Percentiles rank a stretch among this genome's conserved stretches.
Conservation (phyloP, 768 basidiomycete genomes). For the Hypholoma sublateritium region DNA sequence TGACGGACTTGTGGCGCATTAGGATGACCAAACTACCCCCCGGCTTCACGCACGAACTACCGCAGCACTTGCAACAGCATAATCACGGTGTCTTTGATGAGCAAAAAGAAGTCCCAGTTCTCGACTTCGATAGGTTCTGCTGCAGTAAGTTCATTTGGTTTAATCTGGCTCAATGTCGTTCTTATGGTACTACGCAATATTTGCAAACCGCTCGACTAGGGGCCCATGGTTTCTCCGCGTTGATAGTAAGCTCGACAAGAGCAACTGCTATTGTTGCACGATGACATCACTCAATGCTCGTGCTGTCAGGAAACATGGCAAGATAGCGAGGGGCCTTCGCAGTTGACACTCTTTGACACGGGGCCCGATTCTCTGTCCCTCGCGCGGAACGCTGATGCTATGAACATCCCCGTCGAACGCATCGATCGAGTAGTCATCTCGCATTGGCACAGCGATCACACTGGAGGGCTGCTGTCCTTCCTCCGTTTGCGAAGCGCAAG, state of each 20-base stretch:
- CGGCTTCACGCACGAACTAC: conserved; percentile 73
- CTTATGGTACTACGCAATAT: background rate
- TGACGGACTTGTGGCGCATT: background rate
- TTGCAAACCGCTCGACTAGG: conserved; percentile 34
- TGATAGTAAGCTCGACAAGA: conserved; percentile 53
- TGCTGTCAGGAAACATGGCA: conserved; percentile 54
- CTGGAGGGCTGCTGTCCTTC: conserved; percentile 71
- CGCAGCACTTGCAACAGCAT: conserved; percentile 56
- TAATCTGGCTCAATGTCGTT: no score
- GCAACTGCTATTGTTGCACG: background rate
- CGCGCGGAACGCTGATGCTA: conserved; percentile 64
- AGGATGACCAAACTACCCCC: conserved; percentile 83
- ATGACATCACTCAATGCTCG: background rate
- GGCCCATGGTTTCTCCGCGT: conserved; percentile 82
- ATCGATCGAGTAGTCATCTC: conserved; percentile 71
- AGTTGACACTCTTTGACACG: conserved; percentile 77
- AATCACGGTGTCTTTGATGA: conserved; percentile 43
- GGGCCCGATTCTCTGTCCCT: conserved; percentile 79
- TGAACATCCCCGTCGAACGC: conserved; percentile 52
- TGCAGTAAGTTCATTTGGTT: conserved; percentile 33
- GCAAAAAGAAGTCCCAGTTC: conserved; percentile 52
- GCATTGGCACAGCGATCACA: conserved; percentile 80
- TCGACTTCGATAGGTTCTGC: conserved; percentile 74
- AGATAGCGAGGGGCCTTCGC: conserved; percentile 36
- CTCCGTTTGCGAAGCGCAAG: conserved; percentile 40